Base-by-base conservation (phyloP, 352 stramenopile genomes). In the Aphanomyces astaci region DNA sequence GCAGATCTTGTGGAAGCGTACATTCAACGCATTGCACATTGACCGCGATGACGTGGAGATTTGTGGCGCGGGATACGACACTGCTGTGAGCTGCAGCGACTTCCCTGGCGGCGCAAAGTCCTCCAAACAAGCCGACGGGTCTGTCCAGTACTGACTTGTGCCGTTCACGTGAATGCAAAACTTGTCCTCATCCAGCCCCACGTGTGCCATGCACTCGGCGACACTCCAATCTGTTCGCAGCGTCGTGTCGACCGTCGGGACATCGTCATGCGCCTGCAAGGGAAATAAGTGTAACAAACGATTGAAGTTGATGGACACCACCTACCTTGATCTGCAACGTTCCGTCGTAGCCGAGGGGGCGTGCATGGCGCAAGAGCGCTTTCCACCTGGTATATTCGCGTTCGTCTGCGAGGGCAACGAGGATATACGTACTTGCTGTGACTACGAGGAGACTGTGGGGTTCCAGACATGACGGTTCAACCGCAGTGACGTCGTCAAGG, bases 401-500 rank as follows among this genome's bases (percentile, higher is more conserved):
- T 19, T 59, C 51, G 51, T 32, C 24, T 30, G 22, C 17, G 17
- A 59, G 24, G 5, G 24, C 51, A 2, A 59, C 1, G 30, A 59
- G 27, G 7, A 59, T 32, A 28, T 33, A 59, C 22, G 33, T 59
- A 25, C 13, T 59, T 1, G 51, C 19, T 9, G 22, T 59, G 22
- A 59, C 51, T 11, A 59, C 9, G 25, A 59, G 30, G 11, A 59
- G 51, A 19, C 51, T 59, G 4, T 59, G 25, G 19, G 51, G 51
- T 39, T 59, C 51, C 11, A 59, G 51, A 28, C 51, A 59, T 17
- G 51, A 59, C 24, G 51, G 51, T 59, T 59, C 51, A 32, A 59
- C 27, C 7, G 51, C 51, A n/a, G 51, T 39, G 51, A 59, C 19
- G 30, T 59, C 30, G 30, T 59, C 51, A 25, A 59, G 7, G 24